Evolutionary conservation across 1,139 yeast genomes (phyloP), one percentile per base, ranked within the genome.

Genomic region (Groenewaldozyma auringiensis): DNA sequence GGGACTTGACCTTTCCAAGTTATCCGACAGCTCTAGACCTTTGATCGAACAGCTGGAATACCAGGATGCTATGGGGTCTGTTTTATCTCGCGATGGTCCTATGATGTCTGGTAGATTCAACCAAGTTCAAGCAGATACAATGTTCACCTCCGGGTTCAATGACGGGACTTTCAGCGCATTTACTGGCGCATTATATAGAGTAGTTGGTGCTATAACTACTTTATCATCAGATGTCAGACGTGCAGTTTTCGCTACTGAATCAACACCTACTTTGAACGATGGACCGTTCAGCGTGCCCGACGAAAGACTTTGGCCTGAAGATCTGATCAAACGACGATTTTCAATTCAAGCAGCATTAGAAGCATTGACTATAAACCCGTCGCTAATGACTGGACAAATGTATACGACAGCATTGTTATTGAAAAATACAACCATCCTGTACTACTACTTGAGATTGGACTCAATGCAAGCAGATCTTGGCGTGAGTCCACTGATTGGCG

Each of bases 1-100:
- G 11, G 22, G 22, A 9, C 20, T 35, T 20, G 38, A 35, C 13
- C 38, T 17, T 9, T 25, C 29, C 29, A 16, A 16, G 16, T 17
- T 35, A 8, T 8, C 38, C n/a, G 8, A 4, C 8, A 35, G 22
- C 8, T 35, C 25, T 6, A 35, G 16, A n/a, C 6, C 25, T 9
- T 35, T 35, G n/a, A 35, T 35, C 6, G 38, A 35, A 35, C 38
- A 35, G 14, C 25, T 35, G 16, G 38, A 35, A 20, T 35, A 35
- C 25, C 38, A 35, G 9, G 38, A 35, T 20, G 38, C 16, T 4
- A 35, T 35, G 38, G 38, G 22, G 6, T 35, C 38, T 16, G 14
- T 16, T 20, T 20, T 35, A 13, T 17, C 38, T 18, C 22, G 6
- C 4, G 38, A 35, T 35, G 22, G 22, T 14, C 38, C 38, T 4